Conservation (phyloP, 495 filamentous ascomycete species). For the Baudoinia panamericana region DNA sequence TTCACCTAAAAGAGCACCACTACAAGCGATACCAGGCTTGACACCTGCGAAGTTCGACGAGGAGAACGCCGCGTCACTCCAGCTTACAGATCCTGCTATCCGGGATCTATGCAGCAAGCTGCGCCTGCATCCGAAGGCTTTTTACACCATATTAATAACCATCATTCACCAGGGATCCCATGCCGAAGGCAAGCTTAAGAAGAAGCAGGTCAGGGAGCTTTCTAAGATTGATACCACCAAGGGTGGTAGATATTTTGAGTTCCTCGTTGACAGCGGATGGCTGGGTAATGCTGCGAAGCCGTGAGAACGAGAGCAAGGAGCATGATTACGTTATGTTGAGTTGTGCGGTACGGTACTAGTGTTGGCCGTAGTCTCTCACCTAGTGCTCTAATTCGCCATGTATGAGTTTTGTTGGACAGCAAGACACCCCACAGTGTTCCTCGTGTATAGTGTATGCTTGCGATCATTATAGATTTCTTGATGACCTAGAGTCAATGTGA, state of each 20-base stretch:
- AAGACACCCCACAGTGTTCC: too few species aligned
- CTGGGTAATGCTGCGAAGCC: slow-evolving; percentile 48
- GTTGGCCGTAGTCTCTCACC: not conserved
- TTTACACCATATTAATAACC: slow-evolving; percentile 83
- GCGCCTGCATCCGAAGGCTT: slow-evolving; percentile 81
- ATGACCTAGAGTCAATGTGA: too few species aligned
- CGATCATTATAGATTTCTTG: too few species aligned
- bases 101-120: slow-evolving; percentile 69
- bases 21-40: slow-evolving; percentile 33
- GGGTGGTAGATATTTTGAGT: slow-evolving; percentile 69
- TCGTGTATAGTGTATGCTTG: too few species aligned
- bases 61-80: slow-evolving; percentile 68
- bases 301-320: not conserved
- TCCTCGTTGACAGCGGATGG: slow-evolving; percentile 88
- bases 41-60: slow-evolving; percentile 55
- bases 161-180: slow-evolving; percentile 80
- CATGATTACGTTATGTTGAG: not conserved
- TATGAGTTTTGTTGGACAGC: too few species aligned
- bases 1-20: slow-evolving; percentile 20
- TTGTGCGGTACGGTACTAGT: not conserved
- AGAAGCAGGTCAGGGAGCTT: slow-evolving; percentile 68
- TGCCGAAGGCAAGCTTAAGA: slow-evolving; percentile 73
- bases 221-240: slow-evolving; percentile 58
- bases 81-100: slow-evolving; percentile 77
- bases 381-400: too few species aligned